These are phyloP conservation scores for Diaporthe helianthi DNA, from an alignment of 2,329 filamentous ascomycete species.

Conservation along the genomic window DNA sequence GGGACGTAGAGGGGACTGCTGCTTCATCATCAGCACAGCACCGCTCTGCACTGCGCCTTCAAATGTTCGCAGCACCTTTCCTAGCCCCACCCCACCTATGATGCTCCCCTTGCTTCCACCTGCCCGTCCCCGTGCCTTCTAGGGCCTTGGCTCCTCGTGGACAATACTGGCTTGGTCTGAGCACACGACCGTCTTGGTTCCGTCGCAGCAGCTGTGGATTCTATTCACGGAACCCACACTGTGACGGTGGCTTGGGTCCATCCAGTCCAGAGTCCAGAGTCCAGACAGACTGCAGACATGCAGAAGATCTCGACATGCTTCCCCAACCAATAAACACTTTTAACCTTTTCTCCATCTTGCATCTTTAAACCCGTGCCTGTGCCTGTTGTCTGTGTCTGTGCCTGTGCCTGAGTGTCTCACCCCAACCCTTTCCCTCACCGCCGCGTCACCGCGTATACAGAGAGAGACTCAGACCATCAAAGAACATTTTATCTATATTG, in stretches of 20 bases:
- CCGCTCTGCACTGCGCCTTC: not conserved
- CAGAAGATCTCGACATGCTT: constrained; percentile 8
- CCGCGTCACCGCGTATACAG: not conserved
- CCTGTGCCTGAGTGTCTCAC: not conserved
- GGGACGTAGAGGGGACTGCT: not conserved
- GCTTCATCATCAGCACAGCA: not conserved
- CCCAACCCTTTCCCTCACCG: constrained; percentile 8
- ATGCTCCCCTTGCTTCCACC: not conserved
- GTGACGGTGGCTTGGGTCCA: constrained; percentile 21
- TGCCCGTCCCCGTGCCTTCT: constrained; percentile 1
- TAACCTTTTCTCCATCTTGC: not conserved
- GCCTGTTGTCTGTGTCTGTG: not conserved
- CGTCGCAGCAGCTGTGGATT: not conserved
- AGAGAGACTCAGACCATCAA: not conserved
- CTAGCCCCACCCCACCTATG: constrained; percentile 2
- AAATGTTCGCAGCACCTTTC: not conserved
- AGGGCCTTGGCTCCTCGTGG: constrained; percentile 8
- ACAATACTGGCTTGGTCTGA: not conserved
- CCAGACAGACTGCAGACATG: too few relatives aligned
- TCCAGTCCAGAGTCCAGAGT: too few relatives aligned
- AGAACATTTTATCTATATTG: constrained; percentile 4
- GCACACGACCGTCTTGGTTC: constrained; percentile 8
- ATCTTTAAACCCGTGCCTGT: not conserved
- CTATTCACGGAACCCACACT: constrained; percentile 22
- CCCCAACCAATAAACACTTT: constrained; percentile 14